Conservation (phyloP, 1,284 basidiomycete genomes). For the Boletus coffeatus region DNA sequence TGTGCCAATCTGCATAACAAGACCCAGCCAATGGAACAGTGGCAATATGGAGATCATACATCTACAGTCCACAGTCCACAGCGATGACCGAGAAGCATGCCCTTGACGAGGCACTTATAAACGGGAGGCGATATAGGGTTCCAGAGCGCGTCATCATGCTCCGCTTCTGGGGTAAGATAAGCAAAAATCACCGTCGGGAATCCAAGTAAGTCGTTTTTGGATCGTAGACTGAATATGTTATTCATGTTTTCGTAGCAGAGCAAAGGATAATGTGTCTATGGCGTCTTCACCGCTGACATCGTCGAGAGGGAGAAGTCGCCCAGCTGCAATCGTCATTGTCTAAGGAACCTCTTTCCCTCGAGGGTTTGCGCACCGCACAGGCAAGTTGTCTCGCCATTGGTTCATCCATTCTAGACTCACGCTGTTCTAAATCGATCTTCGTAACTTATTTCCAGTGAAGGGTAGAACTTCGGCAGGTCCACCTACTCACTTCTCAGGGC, state of each 20-base stretch:
- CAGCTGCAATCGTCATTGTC: slow-evolving; percentile 14
- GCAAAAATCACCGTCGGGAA: slow-evolving; percentile 37
- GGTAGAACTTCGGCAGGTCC: neutral
- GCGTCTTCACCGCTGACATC: slow-evolving; percentile 72
- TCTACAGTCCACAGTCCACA: slow-evolving; percentile 39
- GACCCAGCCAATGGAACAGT: slow-evolving; percentile 69
- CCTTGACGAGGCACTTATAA: slow-evolving; percentile 74
- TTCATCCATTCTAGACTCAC: slow-evolving; percentile 11
- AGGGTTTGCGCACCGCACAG: slow-evolving; percentile 39
- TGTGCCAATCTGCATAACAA: slow-evolving; percentile 66
- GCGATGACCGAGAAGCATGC: slow-evolving; percentile 41
- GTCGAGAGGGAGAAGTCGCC: slow-evolving; percentile 47
- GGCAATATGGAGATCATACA: slow-evolving; percentile 87
- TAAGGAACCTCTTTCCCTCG: slow-evolving; percentile 29
- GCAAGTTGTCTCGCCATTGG: slow-evolving; percentile 16
- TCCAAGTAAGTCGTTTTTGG: slow-evolving; percentile 36
- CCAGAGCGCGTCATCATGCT: slow-evolving; percentile 89
- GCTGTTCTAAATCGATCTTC: slow-evolving; percentile 23
- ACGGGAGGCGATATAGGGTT: slow-evolving; percentile 86
- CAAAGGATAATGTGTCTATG: slow-evolving; percentile 39
- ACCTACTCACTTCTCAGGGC: no score
- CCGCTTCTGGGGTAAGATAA: slow-evolving; percentile 92
- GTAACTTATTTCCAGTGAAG: slow-evolving; percentile 7
- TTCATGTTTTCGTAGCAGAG: slow-evolving; percentile 26
- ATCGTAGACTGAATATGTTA: neutral